phyloP scores from a whole-genome alignment of 352 stramenopile species.

The Discostella stelligera region DNA sequence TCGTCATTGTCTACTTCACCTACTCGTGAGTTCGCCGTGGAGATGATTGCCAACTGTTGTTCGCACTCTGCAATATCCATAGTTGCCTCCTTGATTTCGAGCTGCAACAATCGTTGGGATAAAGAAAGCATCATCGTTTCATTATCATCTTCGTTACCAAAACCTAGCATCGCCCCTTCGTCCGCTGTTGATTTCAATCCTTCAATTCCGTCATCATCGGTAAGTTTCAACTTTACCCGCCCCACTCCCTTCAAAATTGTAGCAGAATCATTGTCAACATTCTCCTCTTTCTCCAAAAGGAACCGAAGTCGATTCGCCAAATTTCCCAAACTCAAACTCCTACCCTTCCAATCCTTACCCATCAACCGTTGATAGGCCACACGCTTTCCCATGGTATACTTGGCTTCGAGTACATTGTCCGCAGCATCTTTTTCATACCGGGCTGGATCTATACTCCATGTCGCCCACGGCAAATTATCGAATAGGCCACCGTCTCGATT shows the following conservation, averaged over 20 bases:
- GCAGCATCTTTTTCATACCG: conserved; percentile 65
- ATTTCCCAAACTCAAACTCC: conserved; percentile 63
- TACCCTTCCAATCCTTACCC: conserved; percentile 77
- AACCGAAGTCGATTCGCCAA: conserved; percentile 47
- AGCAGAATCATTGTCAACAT: neutral
- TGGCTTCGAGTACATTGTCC: conserved; percentile 59
- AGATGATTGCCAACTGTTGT: conserved; percentile 57
- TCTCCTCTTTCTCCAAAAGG: conserved; percentile 31
- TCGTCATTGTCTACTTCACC: conserved; percentile 7
- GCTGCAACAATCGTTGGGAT: conserved; percentile 56
- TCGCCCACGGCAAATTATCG: conserved; percentile 78
- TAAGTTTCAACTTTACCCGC: conserved; percentile 11
- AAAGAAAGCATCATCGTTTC: conserved; percentile 34
- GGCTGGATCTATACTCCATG: conserved; percentile 68
- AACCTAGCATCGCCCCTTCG: neutral
- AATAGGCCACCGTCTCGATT: conserved; percentile 77
- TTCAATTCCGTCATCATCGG: conserved; percentile 2
- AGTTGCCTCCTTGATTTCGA: conserved; percentile 66
- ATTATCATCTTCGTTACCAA: conserved; percentile 14
- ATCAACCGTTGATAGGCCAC: conserved; percentile 77
- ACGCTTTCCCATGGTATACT: conserved; percentile 68
- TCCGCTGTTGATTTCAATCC: neutral
- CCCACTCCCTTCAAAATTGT: conserved; percentile 7
- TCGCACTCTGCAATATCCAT: conserved; percentile 75
- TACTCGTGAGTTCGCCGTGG: conserved; percentile 7